Evolutionary conservation across 2,329 filamentous ascomycete genomes (phyloP), one percentile per base, ranked within the genome.

Genomic region (Paracoccidioides brasiliensis): DNA sequence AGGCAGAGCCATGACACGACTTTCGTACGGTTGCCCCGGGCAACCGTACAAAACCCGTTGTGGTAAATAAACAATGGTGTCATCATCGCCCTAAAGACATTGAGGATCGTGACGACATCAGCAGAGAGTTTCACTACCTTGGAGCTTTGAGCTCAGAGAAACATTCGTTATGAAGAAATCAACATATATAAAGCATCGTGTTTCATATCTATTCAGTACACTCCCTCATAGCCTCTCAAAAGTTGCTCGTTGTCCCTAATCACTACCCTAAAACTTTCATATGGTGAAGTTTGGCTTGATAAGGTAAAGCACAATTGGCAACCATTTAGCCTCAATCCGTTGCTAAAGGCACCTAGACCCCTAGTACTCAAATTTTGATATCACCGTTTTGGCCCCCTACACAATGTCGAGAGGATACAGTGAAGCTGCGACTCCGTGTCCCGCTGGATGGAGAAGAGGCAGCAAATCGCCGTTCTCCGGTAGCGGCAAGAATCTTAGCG

Each of bases 361-460:
- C 9, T n/a, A 33, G 22, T 22, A 22, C 22, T 22, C 12, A 9
- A 7, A n/a, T 28, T 37, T 5, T 8, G 5, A 22, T 15, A 41
- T 7, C 3, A 22, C 49, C 49, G n/a, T 42, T 22, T 15, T 7
- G 12, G 33, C 42, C 41, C 6, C 15, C 38, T 32, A 42, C 30
- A 63, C 32, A 15, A 68, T 66, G 67, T 64, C 65, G 40, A 58
- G 56, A 14, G 38, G 63, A 30, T 48, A 67, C 22, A 45, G 60
- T 6, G 64, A 68, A 58, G 57, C 61, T 38, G 60, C 59, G 14
- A 72, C 70, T 5, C 70, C 69, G 1, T 70, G 69, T 53, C 69
- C 67, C 2, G 59, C 63, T 41, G 63, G 62, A 46, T 59, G 61
- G 45, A 63, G 55, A 45, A 52, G 50, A 51, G 38, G 15, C 30